A percentile compares a stretch with the other conserved stretches of the same genome.
Evolutionary conservation across 1,284 basidiomycete species (phyloP).

Genomic region (Ganoderma resinaceum): DNA sequence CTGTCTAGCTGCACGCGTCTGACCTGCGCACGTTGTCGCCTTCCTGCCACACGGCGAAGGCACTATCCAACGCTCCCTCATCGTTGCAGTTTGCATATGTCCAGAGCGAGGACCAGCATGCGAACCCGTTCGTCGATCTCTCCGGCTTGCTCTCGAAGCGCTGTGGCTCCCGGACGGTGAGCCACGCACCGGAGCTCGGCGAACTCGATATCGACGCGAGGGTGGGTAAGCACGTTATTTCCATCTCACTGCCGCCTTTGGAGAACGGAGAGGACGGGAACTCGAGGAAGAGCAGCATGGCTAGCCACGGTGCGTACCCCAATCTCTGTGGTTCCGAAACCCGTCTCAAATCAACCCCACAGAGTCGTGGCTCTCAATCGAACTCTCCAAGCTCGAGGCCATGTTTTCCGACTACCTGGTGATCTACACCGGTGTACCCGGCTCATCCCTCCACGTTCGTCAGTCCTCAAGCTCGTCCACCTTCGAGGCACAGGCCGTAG

Average conservation of each 20-base stretch:
- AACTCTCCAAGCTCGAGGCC: slow-evolving; percentile 56
- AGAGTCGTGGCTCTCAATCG: slow-evolving; percentile 44
- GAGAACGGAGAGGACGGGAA: slow-evolving; percentile 44
- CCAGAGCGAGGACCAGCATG: slow-evolving; percentile 37
- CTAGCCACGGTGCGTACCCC: slow-evolving; percentile 57
- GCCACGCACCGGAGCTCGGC: slow-evolving; percentile 21
- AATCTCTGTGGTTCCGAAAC: too few relatives aligned
- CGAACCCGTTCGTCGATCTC: slow-evolving; percentile 42
- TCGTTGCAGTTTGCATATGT: slow-evolving; percentile 71
- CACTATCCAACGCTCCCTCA: slow-evolving; percentile 55
- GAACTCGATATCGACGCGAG: slow-evolving; percentile 19
- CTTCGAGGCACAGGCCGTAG: slow-evolving; percentile 23
- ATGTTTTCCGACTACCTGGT: slow-evolving; percentile 66
- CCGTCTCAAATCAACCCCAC: background rate
- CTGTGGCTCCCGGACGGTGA: slow-evolving; percentile 54
- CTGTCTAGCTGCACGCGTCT: slow-evolving; percentile 66
- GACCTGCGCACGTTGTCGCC: slow-evolving; percentile 67
- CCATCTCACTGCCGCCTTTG: slow-evolving; percentile 60
- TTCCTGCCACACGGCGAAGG: slow-evolving; percentile 53
- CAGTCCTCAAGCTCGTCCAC: slow-evolving; percentile 27
- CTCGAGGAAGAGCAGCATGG: slow-evolving; percentile 53
- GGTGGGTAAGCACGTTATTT: slow-evolving; percentile 61
- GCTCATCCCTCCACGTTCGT: slow-evolving; percentile 34
- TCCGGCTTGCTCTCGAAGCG: slow-evolving; percentile 52
- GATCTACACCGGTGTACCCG: slow-evolving; percentile 64